These are phyloP conservation scores for Gaultheria prostrata DNA, from an alignment of 148 eudicot species.

Conservation along the genomic window DNA sequence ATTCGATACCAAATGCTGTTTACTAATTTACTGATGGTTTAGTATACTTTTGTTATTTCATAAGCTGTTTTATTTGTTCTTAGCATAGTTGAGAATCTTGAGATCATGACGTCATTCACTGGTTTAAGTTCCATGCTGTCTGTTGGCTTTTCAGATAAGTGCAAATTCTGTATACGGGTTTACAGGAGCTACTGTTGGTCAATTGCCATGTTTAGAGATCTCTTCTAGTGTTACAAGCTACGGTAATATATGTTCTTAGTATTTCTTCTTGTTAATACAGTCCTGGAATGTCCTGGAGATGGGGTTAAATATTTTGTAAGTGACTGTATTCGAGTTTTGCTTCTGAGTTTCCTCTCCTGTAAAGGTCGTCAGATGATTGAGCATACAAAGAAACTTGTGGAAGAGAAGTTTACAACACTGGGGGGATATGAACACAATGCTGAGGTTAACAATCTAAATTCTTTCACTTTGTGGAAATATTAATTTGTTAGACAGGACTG, in stretches of 20 bases:
- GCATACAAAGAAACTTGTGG: slow-evolving; percentile 92
- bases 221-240: slow-evolving; percentile 99
- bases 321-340: background rate
- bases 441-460: slow-evolving; percentile 53
- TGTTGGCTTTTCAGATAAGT: slow-evolving; percentile 70
- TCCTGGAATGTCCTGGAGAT: background rate
- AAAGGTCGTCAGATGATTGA: slow-evolving; percentile 98
- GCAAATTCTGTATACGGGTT: slow-evolving; percentile 99
- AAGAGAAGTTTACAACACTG: slow-evolving; percentile 72
- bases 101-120: background rate
- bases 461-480: background rate
- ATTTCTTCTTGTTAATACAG: slow-evolving; percentile 1
- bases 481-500: background rate
- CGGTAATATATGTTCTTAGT: slow-evolving; percentile 45
- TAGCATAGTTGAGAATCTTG: background rate
- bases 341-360: slow-evolving; percentile 26
- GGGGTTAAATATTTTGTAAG: background rate
- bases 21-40: background rate
- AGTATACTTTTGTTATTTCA: background rate
- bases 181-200: slow-evolving; percentile 97
- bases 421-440: slow-evolving; percentile 88
- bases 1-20: background rate
- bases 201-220: slow-evolving; percentile 92
- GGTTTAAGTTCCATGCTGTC: slow-evolving; percentile 15
- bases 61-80: background rate